These are phyloP conservation scores for Protoeuglena noctilucae DNA, from an alignment of 139 green algal species.

Conservation along the genomic window DNA sequence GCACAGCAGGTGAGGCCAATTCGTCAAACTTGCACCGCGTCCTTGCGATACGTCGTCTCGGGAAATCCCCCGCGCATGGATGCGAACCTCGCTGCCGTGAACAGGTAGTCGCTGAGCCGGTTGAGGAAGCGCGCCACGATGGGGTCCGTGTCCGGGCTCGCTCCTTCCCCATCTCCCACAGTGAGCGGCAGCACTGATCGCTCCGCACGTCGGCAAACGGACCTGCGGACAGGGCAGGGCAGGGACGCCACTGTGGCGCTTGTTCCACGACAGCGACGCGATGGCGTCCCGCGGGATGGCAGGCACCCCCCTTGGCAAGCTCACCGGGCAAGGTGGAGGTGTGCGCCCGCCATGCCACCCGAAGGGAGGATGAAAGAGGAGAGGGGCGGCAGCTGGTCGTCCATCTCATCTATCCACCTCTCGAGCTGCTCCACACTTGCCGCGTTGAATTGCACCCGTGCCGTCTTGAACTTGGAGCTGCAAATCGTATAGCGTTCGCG, in stretches of 20 bases:
- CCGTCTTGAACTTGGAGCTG: too few relatives aligned
- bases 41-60: too few relatives aligned
- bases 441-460: neutral
- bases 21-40: too few relatives aligned
- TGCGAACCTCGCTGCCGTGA: constrained; percentile 8
- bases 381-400: constrained; percentile 3
- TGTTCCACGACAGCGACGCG: too few relatives aligned
- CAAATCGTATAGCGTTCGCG: too few relatives aligned
- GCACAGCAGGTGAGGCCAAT: too few relatives aligned
- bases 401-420: constrained; percentile 3
- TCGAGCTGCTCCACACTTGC: neutral
- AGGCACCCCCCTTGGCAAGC: too few relatives aligned
- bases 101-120: constrained; percentile 9
- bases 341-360: constrained; percentile 3
- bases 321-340: constrained; percentile 2
- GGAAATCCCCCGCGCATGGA: too few relatives aligned
- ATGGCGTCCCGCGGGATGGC: too few relatives aligned
- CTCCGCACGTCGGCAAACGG: constrained; percentile 3
- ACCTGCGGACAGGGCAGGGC: too few relatives aligned
- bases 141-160: neutral
- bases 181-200: constrained; percentile 1
- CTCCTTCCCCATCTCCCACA: too few relatives aligned
- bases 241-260: too few relatives aligned
- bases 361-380: constrained; percentile 7
- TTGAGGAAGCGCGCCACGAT: constrained; percentile 1